Percentiles rank a stretch among this genome's conserved stretches.
Evolutionary conservation across 2,329 filamentous ascomycete species (phyloP).

Genomic region (Aureobasidium sp.): DNA sequence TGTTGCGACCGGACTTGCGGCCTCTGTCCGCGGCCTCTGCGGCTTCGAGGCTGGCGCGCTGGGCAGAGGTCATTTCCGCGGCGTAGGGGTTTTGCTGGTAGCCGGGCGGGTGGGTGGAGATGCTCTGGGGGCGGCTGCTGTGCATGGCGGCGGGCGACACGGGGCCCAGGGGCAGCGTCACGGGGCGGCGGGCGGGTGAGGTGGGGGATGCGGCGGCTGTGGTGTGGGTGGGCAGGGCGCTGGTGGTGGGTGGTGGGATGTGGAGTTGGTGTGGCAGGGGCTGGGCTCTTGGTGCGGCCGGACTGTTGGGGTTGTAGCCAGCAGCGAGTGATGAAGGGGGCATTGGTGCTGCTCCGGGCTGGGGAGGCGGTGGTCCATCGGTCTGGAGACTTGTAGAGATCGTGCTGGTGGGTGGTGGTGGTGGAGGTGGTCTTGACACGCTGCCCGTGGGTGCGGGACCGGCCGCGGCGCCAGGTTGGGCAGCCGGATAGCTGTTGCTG

Average conservation of each 20-base stretch:
- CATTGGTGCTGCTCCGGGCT: constrained; percentile 34
- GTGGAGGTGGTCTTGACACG: constrained; percentile 17
- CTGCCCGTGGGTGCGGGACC: constrained; percentile 26
- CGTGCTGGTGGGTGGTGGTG: constrained; percentile 20
- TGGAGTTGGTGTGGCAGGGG: constrained; percentile 31
- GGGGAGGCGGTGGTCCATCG: constrained; percentile 30
- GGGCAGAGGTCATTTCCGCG: constrained; percentile 29
- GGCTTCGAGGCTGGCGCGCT: constrained; percentile 26
- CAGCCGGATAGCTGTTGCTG: constrained; percentile 22
- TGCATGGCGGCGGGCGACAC: constrained; percentile 21
- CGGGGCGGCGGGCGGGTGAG: constrained; percentile 21
- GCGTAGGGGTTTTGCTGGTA: constrained; percentile 40
- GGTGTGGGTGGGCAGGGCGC: constrained; percentile 31
- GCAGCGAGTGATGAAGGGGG: constrained; percentile 19
- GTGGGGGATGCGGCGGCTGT: constrained; percentile 24
- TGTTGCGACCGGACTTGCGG: constrained; percentile 3
- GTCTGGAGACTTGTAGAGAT: constrained; percentile 16
- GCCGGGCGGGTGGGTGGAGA: constrained; percentile 36
- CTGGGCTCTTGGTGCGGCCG: constrained; percentile 32
- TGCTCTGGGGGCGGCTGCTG: constrained; percentile 16
- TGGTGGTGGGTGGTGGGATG: constrained; percentile 30
- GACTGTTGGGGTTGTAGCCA: constrained; percentile 20
- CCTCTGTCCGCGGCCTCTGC: constrained; percentile 17
- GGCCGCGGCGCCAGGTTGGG: constrained; percentile 23
- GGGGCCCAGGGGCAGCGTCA: constrained; percentile 31